A percentile compares a stretch with the other conserved stretches of the same genome.
phyloP scores from a whole-genome alignment of 495 filamentous ascomycete genomes.

The Apodospora peruviana region DNA sequence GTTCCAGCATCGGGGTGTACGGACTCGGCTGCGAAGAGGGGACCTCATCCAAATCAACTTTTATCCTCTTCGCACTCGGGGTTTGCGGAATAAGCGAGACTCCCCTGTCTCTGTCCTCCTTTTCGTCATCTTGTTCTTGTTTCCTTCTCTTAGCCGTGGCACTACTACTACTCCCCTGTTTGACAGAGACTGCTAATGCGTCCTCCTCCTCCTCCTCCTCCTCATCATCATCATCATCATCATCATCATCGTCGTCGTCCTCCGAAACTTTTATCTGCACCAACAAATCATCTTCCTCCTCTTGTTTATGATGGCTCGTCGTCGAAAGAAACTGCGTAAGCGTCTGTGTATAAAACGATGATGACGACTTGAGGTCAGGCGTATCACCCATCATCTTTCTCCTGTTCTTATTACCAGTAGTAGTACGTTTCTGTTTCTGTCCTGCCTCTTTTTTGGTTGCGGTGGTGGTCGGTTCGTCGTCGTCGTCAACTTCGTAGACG shows the following conservation, averaged over 20 bases:
- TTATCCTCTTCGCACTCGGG: conserved; percentile 27
- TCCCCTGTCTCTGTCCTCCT: not conserved
- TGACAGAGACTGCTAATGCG: too few species aligned
- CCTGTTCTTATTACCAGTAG: too few species aligned
- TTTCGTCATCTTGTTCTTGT: not conserved
- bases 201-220: too few species aligned
- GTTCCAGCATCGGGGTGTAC: conserved; percentile 29
- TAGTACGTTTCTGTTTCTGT: too few species aligned
- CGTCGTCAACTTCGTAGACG: not conserved
- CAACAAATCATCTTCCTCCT: conserved; percentile 15
- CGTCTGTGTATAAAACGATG: conserved; percentile 40
- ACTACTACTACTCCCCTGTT: too few species aligned
- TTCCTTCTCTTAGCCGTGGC: too few species aligned
- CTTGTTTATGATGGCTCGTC: conserved; percentile 9
- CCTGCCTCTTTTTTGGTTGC: conserved; percentile 11
- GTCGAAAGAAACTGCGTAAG: conserved; percentile 36
- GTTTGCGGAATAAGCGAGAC: conserved; percentile 12
- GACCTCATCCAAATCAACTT: conserved; percentile 28
- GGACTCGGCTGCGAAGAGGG: conserved; percentile 34
- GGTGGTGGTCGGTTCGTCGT: not conserved
- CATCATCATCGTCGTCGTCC: conserved; percentile 10
- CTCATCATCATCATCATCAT: conserved; percentile 14
- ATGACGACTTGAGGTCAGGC: too few species aligned
- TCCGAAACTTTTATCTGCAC: conserved; percentile 31
- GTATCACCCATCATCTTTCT: conserved; percentile 42